phyloP scores from a whole-genome alignment of 2,329 filamentous ascomycete species.

The Penicillium sp. region DNA sequence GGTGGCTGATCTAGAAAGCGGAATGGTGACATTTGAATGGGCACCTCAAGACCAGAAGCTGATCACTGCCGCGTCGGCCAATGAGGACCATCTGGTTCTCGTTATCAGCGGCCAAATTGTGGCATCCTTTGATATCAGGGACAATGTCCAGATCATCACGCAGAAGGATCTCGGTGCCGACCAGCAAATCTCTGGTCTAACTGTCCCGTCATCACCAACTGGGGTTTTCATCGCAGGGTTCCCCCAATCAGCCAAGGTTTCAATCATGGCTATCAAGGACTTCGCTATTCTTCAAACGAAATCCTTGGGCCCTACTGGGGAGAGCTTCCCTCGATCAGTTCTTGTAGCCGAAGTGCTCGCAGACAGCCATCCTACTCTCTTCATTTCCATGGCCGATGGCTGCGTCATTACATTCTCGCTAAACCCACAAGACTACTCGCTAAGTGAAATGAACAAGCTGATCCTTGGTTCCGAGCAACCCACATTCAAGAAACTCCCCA shows the following conservation, averaged over 20 bases:
- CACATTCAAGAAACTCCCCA: slow-evolving; percentile 67
- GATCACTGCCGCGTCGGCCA: slow-evolving; percentile 73
- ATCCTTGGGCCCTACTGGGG: slow-evolving; percentile 54
- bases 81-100: slow-evolving; percentile 59
- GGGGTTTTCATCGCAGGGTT: slow-evolving; percentile 72
- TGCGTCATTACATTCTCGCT: slow-evolving; percentile 77
- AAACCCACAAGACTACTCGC: slow-evolving; percentile 49
- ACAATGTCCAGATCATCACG: slow-evolving; percentile 50
- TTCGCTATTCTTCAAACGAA: slow-evolving; percentile 60
- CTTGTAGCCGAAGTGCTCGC: slow-evolving; percentile 66
- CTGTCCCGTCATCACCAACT: slow-evolving; percentile 57
- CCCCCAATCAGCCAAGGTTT: slow-evolving; percentile 73
- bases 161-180: slow-evolving; percentile 55
- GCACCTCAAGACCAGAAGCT: slow-evolving; percentile 38
- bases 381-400: slow-evolving; percentile 86
- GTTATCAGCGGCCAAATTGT: slow-evolving; percentile 67
- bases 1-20: slow-evolving; percentile 51
- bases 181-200: slow-evolving; percentile 77
- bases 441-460: slow-evolving; percentile 69
- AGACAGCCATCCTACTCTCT: slow-evolving; percentile 62
- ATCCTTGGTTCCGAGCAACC: slow-evolving; percentile 79
- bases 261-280: slow-evolving; percentile 60
- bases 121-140: slow-evolving; percentile 56
- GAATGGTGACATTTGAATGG: slow-evolving; percentile 41
- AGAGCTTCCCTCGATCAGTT: slow-evolving; percentile 74